A percentile compares a stretch with the other conserved stretches of the same genome.
phyloP scores from a whole-genome alignment of 225 moss, liverwort and hornwort species.

The Climacium dendroides region DNA sequence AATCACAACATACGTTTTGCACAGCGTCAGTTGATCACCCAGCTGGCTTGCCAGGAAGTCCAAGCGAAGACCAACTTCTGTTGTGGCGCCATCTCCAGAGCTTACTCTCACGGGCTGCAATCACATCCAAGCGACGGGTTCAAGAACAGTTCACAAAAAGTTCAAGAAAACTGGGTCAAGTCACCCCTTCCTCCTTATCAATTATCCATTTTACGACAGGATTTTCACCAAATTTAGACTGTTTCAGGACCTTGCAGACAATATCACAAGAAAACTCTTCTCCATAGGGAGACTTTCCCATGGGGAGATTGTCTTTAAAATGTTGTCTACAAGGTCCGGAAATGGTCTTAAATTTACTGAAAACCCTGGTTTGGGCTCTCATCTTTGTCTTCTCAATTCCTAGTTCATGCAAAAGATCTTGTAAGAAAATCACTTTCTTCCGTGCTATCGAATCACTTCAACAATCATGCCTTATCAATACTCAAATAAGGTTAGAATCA shows the following conservation, averaged over 20 bases:
- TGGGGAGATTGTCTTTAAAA: neutral
- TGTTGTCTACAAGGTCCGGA: neutral
- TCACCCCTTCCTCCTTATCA: neutral
- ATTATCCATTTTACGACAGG: neutral
- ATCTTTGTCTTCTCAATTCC: neutral
- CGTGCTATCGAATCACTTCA: neutral
- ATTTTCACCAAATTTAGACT: neutral
- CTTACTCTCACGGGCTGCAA: neutral
- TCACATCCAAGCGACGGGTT: neutral
- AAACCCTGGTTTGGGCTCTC: neutral
- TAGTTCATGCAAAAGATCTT: neutral
- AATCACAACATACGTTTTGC: conserved; percentile 84
- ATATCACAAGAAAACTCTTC: no score
- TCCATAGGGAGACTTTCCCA: neutral
- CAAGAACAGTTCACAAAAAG: neutral
- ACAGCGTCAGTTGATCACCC: conserved; percentile 80
- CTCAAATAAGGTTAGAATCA: neutral
- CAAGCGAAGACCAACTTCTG: neutral
- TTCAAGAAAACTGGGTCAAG: neutral
- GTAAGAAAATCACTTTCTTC: neutral
- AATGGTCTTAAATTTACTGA: neutral
- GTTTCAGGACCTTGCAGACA: neutral
- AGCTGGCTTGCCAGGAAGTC: conserved; percentile 48
- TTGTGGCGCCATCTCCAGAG: neutral
- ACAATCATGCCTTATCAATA: neutral